Conservation (phyloP, 768 basidiomycete genomes). For the Roridomyces roridus region DNA sequence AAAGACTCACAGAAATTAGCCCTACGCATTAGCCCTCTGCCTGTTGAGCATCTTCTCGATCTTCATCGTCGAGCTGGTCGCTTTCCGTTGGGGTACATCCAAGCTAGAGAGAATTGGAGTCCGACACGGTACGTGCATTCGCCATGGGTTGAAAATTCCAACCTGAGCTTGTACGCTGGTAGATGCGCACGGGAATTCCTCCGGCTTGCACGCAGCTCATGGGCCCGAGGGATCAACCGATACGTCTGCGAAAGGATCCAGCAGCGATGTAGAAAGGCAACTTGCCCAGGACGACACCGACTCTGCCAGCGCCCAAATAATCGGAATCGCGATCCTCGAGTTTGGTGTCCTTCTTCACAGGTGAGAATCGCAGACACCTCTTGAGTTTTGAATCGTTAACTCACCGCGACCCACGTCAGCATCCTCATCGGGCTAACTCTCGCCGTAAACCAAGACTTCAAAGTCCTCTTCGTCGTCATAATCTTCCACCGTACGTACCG, state of each 20-base stretch:
- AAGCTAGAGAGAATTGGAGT: conserved; percentile 72
- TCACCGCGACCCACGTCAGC: conserved; percentile 40
- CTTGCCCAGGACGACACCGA: conserved; percentile 31
- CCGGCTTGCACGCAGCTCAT: conserved; percentile 67
- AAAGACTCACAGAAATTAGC: conserved; percentile 47
- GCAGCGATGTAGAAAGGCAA: neutral
- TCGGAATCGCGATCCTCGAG: conserved; percentile 90
- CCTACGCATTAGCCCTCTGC: conserved; percentile 82
- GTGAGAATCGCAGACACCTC: conserved; percentile 33
- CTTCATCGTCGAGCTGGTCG: conserved; percentile 85
- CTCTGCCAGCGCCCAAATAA: conserved; percentile 65
- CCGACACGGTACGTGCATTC: conserved; percentile 62
- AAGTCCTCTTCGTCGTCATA: conserved; percentile 83
- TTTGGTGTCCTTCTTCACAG: conserved; percentile 91
- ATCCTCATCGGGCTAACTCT: conserved; percentile 88
- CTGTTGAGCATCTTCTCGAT: conserved; percentile 83
- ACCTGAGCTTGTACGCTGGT: too few relatives aligned
- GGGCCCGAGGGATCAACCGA: conserved; percentile 62
- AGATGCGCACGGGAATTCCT: conserved; percentile 73
- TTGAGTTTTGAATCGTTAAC: neutral
- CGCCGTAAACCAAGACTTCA: conserved; percentile 84
- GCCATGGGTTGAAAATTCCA: too few relatives aligned
- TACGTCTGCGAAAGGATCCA: neutral
- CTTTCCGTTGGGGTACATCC: conserved; percentile 85
- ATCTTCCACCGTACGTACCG: conserved; percentile 85